Evolutionary conservation across 139 green algal species (phyloP).

Genomic region (Chlorella ohadii): DNA sequence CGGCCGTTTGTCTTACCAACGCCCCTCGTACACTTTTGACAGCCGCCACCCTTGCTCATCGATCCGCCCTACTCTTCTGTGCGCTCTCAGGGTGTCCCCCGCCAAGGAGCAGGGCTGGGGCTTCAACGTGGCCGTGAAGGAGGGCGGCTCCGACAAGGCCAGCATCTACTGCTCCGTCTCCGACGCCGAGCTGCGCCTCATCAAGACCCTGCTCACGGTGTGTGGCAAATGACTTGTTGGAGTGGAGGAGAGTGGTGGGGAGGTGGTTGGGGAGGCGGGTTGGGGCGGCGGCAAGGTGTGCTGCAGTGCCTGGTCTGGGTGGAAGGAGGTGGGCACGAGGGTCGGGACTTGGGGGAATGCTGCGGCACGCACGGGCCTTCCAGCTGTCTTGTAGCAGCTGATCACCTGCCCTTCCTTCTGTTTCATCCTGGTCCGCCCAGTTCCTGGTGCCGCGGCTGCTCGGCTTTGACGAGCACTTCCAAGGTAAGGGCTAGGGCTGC

Average conservation of each 20-base stretch:
- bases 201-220: slow-evolving; percentile 24
- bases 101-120: slow-evolving; percentile 32
- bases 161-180: slow-evolving; percentile 31
- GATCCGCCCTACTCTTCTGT: neutral
- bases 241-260: neutral
- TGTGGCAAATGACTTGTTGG: neutral
- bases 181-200: slow-evolving; percentile 33
- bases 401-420: no score
- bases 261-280: neutral
- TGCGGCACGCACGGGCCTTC: no score
- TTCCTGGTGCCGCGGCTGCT: slow-evolving; percentile 44
- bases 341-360: no score
- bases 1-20: no score
- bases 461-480: slow-evolving; percentile 52
- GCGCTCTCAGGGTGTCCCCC: neutral
- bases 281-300: no score
- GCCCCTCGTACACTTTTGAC: neutral
- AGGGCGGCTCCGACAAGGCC: neutral
- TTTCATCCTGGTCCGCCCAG: no score
- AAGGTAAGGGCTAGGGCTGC: neutral
- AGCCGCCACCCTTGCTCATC: neutral
- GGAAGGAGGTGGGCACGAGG: no score
- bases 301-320: no score
- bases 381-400: no score
- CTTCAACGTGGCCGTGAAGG: slow-evolving; percentile 33